phyloP scores from a whole-genome alignment of 2,329 filamentous ascomycete species.

The Didymella pinodella region DNA sequence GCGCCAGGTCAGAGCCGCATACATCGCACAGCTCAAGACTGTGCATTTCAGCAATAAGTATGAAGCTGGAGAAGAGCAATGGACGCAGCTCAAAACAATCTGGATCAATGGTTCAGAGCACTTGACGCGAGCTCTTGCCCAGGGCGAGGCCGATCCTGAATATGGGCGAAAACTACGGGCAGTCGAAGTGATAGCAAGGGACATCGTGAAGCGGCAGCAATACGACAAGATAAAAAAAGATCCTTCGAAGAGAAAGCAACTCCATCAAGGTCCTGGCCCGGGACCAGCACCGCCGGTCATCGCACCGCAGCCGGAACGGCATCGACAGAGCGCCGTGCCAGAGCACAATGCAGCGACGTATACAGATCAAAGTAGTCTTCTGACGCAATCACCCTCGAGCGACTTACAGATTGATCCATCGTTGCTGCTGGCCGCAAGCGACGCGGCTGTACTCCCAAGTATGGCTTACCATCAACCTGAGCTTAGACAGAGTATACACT shows the following conservation, averaged over 20 bases:
- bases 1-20: slow-evolving; percentile 69
- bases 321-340: slow-evolving; percentile 28
- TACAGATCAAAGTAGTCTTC: slow-evolving; percentile 23
- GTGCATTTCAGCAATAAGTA: slow-evolving; percentile 76
- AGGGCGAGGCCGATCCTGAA: slow-evolving; percentile 61
- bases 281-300: slow-evolving; percentile 49
- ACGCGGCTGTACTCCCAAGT: slow-evolving; percentile 52
- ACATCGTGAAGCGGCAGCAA: slow-evolving; percentile 78
- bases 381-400: slow-evolving; percentile 47
- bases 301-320: slow-evolving; percentile 36
- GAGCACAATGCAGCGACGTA: slow-evolving; percentile 12
- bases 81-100: slow-evolving; percentile 71
- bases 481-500: slow-evolving; percentile 41
- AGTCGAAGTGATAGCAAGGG: slow-evolving; percentile 74
- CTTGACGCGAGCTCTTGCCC: slow-evolving; percentile 63
- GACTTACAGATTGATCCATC: slow-evolving; percentile 71
- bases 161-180: slow-evolving; percentile 67
- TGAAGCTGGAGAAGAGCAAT: slow-evolving; percentile 75
- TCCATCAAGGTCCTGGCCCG: slow-evolving; percentile 53
- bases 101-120: slow-evolving; percentile 70
- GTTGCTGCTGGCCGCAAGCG: slow-evolving; percentile 65
- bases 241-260: slow-evolving; percentile 55
- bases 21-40: slow-evolving; percentile 70
- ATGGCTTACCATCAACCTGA: slow-evolving; percentile 35
- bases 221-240: slow-evolving; percentile 70